Evolutionary conservation across 805 yeast species (phyloP).

Genomic region (Wickerhamiella sergipiensis): DNA sequence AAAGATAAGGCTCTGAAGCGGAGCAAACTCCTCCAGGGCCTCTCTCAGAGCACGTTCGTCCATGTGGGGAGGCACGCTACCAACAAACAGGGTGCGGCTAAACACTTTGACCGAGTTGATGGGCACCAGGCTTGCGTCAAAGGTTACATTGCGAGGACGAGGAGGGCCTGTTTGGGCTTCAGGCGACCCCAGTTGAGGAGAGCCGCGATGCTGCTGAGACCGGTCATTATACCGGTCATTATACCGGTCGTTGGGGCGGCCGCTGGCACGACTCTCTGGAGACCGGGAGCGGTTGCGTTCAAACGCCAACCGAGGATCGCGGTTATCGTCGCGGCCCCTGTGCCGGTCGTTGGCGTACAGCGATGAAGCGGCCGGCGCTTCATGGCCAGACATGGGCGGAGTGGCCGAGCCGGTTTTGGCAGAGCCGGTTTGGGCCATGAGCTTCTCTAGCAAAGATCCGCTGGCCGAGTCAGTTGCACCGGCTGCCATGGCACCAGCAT

Average conservation of each 20-base stretch:
- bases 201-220: neutral
- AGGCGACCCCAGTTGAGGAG: neutral
- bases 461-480: no score
- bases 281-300: neutral
- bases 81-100: constrained; percentile 84
- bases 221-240: no score
- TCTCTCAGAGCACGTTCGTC: constrained; percentile 57
- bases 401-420: neutral
- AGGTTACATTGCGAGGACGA: constrained; percentile 47
- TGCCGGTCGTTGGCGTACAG: neutral
- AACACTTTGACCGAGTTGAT: constrained; percentile 68
- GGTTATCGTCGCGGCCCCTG: neutral
- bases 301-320: neutral
- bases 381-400: neutral
- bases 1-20: constrained; percentile 79
- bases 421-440: neutral
- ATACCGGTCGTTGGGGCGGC: no score
- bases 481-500: no score
- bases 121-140: constrained; percentile 52
- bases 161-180: neutral
- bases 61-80: constrained; percentile 82
- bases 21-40: constrained; percentile 71
- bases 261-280: neutral
- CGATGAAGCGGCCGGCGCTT: neutral
- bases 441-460: neutral